Base-by-base conservation (phyloP, 2,329 filamentous ascomycete genomes). In the Hypoxylon sp. region DNA sequence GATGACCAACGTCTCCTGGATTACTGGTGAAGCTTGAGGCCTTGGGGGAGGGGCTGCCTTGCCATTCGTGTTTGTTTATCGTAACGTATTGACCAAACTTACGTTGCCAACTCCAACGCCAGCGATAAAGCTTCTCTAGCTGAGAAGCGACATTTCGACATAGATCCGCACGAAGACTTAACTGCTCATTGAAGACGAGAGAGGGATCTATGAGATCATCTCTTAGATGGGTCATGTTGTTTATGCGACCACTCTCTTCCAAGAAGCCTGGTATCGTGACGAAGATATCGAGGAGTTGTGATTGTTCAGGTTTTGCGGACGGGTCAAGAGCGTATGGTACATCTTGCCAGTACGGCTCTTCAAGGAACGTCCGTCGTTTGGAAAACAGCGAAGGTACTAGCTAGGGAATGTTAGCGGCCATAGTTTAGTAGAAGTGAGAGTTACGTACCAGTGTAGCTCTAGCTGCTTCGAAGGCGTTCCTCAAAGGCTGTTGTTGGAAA, bases 41-140 rank as follows among this genome's bases (percentile, higher is more conserved):
- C 1, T 55, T 42, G 2, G 53, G 30, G 3, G 54, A 51, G 27
- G 60, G 40, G 17, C 44, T 56, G n/a, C 42, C 56, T 13, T 64
- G 53, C 50, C 61, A 49, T 14, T 51, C 30, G 14, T 42, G 25
- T 20, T 33, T 30, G 20, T 56, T 46, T 27, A 33, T 14, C 1
- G 64, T 51, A 27, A 71, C 60, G 40, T 56, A 59, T 49, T 61
- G 69, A 14, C 71, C 66, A 33, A 66, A 65, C 27, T 61, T 56
- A 6, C 35, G 54, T 11, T 73, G 71, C 71, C 71, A 71, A 20
- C 66, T 35, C 69, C 69, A 73, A 46, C 69, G 71, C 69, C 71
- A 73, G 6, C 55, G 64, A 33, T 70, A 73, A 14, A 73, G 66
- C 37, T 51, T 68, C 17, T 71, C 64, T 11, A 73, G 61, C 20